Evolutionary conservation across 805 yeast species (phyloP), one percentile per base, ranked within the genome.

Genomic region (Hanseniaspora pseudoguilliermondii): DNA sequence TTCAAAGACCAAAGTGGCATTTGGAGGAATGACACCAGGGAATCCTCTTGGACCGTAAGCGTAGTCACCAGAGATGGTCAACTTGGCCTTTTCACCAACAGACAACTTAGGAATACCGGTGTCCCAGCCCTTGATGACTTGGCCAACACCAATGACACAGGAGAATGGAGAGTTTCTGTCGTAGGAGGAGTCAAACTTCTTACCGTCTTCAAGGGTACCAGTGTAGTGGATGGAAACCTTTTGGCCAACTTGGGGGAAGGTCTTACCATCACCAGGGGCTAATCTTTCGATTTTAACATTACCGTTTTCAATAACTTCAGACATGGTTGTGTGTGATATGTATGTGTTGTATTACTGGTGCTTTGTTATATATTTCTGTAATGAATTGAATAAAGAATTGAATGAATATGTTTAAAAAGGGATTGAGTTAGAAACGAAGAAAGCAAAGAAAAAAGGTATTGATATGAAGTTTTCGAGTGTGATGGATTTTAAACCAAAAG

Each of bases 61-160:
- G 74, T 86, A 84, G 65, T 82, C 80, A 62, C 96, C 95, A 65
- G 96, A 95, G 65, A 91, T 88, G 65, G 95, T 88, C 68, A 91
- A 77, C 69, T 84, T 79, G 52, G 97, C 96, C 77, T 84, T 86
- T 74, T 93, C 88, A 65, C 97, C 97, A 52, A 89, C 79, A 54
- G 95, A 84, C 69, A 91, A 77, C 73, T 89, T 82, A 56, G 97
- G 96, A 69, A 89, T 87, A 60, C 90, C 95, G 66, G 81, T 86
- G 67, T 90, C 97, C 97, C 97, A 91, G 62, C 97, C 97, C 68
- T 82, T 81, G 74, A 91, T 91, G 63, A 91, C 97, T 74, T 85
- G 95, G 61, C 97, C 96, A 62, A 86, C 95, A 71, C 97, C 97
- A 68, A 91, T 87, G 73, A 76, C 74, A 71, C 95, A 85, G 71